A percentile compares a stretch with the other conserved stretches of the same genome.
Conservation (phyloP, 2,329 filamentous ascomycete genomes). For the Colletotrichum echinochloae region DNA sequence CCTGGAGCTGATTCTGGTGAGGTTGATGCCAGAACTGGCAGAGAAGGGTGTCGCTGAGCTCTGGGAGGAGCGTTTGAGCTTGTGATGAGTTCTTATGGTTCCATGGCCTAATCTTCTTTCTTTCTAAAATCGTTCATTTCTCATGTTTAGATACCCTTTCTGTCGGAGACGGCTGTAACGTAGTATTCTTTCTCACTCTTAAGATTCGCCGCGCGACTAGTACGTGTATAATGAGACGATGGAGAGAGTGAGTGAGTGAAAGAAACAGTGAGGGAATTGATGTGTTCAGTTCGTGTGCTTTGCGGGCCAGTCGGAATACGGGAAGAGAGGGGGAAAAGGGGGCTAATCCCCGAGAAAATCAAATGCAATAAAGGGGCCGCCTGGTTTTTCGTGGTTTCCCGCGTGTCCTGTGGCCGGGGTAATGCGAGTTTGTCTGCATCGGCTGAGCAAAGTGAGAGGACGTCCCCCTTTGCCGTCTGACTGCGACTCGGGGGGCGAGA, state of each 20-base stretch:
- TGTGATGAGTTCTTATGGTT: conserved; percentile 21
- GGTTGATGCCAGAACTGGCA: conserved; percentile 85
- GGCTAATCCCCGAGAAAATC: conserved; percentile 31
- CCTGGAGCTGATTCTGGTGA: conserved; percentile 84
- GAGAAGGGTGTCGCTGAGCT: conserved; percentile 79
- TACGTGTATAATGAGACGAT: not conserved
- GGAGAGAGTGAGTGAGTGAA: not conserved
- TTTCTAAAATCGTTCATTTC: not conserved
- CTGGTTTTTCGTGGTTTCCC: conserved; percentile 19
- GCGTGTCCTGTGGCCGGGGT: conserved; percentile 23
- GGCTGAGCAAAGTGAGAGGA: not conserved
- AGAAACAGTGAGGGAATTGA: conserved; percentile 8
- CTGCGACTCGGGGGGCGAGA: conserved; percentile 16
- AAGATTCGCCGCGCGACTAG: not conserved
- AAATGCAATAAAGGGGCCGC: conserved; percentile 41
- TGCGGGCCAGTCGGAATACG: conserved; percentile 15
- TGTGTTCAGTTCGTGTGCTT: conserved; percentile 16
- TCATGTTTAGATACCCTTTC: conserved; percentile 36
- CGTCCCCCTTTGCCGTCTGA: not conserved
- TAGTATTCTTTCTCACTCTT: not conserved
- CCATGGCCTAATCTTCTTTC: not conserved
- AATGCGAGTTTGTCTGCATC: conserved; percentile 4
- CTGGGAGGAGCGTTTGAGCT: conserved; percentile 76
- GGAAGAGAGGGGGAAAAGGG: conserved; percentile 8
- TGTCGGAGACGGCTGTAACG: conserved; percentile 5